Evolutionary conservation across 2,329 filamentous ascomycete genomes (phyloP).

Genomic region (Colletotrichum somersetense): DNA sequence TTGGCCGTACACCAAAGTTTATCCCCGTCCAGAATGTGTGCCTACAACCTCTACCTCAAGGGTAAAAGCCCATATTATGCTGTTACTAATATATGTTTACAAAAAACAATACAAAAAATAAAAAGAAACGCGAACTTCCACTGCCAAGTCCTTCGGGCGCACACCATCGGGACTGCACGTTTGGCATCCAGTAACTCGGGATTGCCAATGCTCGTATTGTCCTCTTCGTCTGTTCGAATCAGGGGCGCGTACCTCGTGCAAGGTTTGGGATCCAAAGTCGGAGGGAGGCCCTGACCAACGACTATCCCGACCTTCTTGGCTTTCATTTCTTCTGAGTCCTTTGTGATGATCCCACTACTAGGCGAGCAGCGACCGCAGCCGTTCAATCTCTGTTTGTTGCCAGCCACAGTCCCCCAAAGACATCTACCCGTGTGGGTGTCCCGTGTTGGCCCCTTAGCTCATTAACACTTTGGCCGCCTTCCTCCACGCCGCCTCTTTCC

Average conservation of each 20-base stretch:
- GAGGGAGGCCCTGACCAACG: conserved; percentile 2
- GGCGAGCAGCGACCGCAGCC: not conserved
- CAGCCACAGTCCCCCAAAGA: conserved; percentile 26
- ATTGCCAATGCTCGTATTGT: conserved; percentile 39
- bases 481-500: conserved; percentile 7
- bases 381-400: conserved; percentile 10
- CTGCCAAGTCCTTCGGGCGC: conserved; percentile 30
- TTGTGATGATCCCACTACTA: conserved; percentile 18
- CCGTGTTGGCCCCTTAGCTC: conserved; percentile 9
- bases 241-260: conserved; percentile 22
- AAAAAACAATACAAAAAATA: conserved; percentile 3
- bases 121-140: conserved; percentile 7
- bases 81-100: not conserved
- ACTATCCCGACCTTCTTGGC: conserved; percentile 2
- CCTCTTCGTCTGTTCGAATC: not conserved
- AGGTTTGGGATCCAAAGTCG: not conserved
- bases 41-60: conserved; percentile 1
- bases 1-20: not conserved
- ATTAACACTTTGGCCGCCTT: conserved; percentile 22
- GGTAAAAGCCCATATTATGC: conserved; percentile 3
- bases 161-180: conserved; percentile 37
- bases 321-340: conserved; percentile 32
- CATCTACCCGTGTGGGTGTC: conserved; percentile 11
- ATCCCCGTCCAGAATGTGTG: not conserved
- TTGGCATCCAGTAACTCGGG: conserved; percentile 31